Percentiles rank a stretch among this genome's conserved stretches.
phyloP scores from a whole-genome alignment of 371 early-diverging fungal genomes.

The Choanephora cucurbitarum region DNA sequence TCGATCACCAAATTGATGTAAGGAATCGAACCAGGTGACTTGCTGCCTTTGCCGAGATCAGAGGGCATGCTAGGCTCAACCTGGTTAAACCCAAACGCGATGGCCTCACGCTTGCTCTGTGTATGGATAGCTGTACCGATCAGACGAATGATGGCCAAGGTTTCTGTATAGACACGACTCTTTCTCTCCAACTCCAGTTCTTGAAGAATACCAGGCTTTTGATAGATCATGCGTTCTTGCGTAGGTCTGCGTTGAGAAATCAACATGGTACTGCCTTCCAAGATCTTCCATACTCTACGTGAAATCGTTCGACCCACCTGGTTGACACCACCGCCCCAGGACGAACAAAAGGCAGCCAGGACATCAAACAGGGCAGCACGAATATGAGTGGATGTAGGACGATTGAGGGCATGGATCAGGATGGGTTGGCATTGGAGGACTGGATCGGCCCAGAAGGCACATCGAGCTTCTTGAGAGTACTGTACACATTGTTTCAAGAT shows the following conservation, averaged over 20 bases:
- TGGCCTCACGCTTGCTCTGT: constrained; percentile 39
- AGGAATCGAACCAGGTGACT: constrained; percentile 74
- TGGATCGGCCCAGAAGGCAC: constrained; percentile 26
- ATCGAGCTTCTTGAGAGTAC: constrained; percentile 37
- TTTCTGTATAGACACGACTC: constrained; percentile 80
- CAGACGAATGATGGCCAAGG: constrained; percentile 76
- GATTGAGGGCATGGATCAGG: constrained; percentile 25
- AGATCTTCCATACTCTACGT: constrained; percentile 29
- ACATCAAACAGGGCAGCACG: constrained; percentile 44
- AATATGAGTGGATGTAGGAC: constrained; percentile 32
- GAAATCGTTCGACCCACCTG: constrained; percentile 32
- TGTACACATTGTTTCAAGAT: constrained; percentile 43
- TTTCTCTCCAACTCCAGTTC: constrained; percentile 42
- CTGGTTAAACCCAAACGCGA: constrained; percentile 39
- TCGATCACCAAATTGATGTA: constrained; percentile 84
- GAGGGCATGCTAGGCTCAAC: constrained; percentile 55
- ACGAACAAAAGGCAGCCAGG: constrained; percentile 44
- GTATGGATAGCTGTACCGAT: constrained; percentile 73
- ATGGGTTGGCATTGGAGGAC: not conserved
- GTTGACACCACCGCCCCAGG: constrained; percentile 41
- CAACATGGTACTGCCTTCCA: constrained; percentile 37
- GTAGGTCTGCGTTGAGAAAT: constrained; percentile 11
- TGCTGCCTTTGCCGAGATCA: constrained; percentile 62
- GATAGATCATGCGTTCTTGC: constrained; percentile 11
- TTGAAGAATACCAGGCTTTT: constrained; percentile 28